These are phyloP conservation scores for Angomonas deanei DNA, from an alignment of 208 protist genomes.

Conservation along the genomic window DNA sequence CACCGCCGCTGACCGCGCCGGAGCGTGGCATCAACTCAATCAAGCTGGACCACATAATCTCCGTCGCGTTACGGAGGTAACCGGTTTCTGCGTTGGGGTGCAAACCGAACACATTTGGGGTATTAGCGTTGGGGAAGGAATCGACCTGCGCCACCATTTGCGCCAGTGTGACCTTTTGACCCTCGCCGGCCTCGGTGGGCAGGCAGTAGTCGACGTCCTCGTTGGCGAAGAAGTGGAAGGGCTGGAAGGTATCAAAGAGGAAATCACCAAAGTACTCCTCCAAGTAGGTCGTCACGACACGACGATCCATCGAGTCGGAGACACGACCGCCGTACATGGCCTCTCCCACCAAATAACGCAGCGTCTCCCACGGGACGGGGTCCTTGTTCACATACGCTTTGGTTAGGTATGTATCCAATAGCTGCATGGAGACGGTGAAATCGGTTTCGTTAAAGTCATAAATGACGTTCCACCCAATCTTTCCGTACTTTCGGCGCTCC, in stretches of 20 bases:
- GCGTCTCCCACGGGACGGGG: slow-evolving; percentile 96
- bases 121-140: slow-evolving; percentile 90
- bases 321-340: slow-evolving; percentile 99
- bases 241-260: slow-evolving; percentile 98
- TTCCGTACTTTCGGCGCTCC: slow-evolving; percentile 97
- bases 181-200: slow-evolving; percentile 71
- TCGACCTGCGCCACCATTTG: slow-evolving; percentile 92
- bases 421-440: slow-evolving; percentile 95
- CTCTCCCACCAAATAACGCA: slow-evolving; percentile 99
- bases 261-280: slow-evolving; percentile 99
- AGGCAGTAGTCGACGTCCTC: slow-evolving; percentile 90
- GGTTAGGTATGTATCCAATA: slow-evolving; percentile 96
- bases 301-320: slow-evolving; percentile 96
- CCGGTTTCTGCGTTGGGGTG: slow-evolving; percentile 98
- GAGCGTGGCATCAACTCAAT: slow-evolving; percentile 95
- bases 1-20: slow-evolving; percentile 32
- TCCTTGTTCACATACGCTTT: slow-evolving; percentile 94
- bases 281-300: slow-evolving; percentile 98
- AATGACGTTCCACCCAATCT: slow-evolving; percentile 98
- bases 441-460: slow-evolving; percentile 99
- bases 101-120: slow-evolving; percentile 98
- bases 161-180: slow-evolving; percentile 59
- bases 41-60: slow-evolving; percentile 93
- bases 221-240: slow-evolving; percentile 97
- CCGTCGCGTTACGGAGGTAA: slow-evolving; percentile 94